Base-by-base conservation (phyloP, 2,329 filamentous ascomycete genomes). In the Fusarium pseudonygamai region DNA sequence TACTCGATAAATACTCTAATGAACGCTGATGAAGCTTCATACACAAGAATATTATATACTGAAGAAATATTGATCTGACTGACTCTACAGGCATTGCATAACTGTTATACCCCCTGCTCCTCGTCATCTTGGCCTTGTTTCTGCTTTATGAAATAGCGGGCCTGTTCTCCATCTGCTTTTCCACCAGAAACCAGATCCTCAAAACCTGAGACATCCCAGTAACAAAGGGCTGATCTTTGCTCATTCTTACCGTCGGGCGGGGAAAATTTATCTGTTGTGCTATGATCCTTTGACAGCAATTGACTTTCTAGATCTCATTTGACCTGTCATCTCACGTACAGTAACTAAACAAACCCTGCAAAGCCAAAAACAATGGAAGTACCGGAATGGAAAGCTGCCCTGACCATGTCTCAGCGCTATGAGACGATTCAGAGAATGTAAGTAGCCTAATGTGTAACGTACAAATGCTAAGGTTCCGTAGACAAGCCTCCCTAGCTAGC, bases 401-500 rank as follows among this genome's bases (percentile, higher is more conserved):
- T 92, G 65, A 86, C 87, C 15, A 90, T 90, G 40, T 85, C 87
- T 18, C 87, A 91, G 60, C 86, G 92, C 63, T 90, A 92, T 79
- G 87, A 88, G 62, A 88, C 86, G 66, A 90, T 93, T 57, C 86
- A 92, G 73, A 87, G 84, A 65, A 79, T 83, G 82, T 82, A 75
- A 70, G 74, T 37, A 36, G 11, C 37, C 40, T 32, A 15, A 28
- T 40, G 37, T 18, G 24, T 18, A 26, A 49, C 24, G 16, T 26
- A 14, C 32, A 30, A 45, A 12, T 37, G 39, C 61, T 50, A 22
- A 62, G 60, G 60, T 59, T 40, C 14, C 37, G 26, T 34, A 83
- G 81, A 57, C 79, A 79, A 72, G 72, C 76, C 45, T 79, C 76
- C 11, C 75, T 82, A 12, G 73, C 78, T 42, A 79, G 77, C 50